These are phyloP conservation scores for Picocystis salinarum DNA, from an alignment of 139 green algal species.

Conservation along the genomic window DNA sequence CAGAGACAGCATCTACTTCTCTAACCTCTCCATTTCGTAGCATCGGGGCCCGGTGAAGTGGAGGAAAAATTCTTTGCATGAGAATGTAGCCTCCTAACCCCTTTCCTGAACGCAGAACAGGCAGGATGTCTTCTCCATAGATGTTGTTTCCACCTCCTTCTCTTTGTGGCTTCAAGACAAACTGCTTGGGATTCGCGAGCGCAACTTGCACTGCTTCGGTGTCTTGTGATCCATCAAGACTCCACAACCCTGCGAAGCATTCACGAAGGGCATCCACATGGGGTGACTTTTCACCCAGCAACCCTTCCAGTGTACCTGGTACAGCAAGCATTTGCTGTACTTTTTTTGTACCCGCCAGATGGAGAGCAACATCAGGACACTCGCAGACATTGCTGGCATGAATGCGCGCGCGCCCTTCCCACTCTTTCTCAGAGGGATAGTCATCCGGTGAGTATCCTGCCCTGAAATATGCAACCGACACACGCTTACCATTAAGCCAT, in stretches of 20 bases:
- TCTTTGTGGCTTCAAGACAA: constrained; percentile 77
- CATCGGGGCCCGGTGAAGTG: constrained; percentile 13
- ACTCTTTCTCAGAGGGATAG: constrained; percentile 63
- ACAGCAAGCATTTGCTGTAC: constrained; percentile 70
- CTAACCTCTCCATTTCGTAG: constrained; percentile 28
- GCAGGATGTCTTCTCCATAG: constrained; percentile 54
- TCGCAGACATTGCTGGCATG: constrained; percentile 56
- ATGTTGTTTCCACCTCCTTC: constrained; percentile 96
- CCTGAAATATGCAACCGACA: constrained; percentile 46
- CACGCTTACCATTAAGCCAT: not conserved
- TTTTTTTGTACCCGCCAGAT: constrained; percentile 88
- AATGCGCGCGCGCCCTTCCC: constrained; percentile 49
- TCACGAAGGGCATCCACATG: constrained; percentile 30
- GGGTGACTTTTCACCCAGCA: too few relatives aligned
- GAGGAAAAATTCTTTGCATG: constrained; percentile 87
- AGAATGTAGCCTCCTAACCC: constrained; percentile 74
- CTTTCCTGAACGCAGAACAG: constrained; percentile 19
- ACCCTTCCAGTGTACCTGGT: constrained; percentile 36
- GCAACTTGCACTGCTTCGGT: constrained; percentile 19
- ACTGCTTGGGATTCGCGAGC: constrained; percentile 43
- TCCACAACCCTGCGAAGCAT: constrained; percentile 83
- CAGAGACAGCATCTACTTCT: constrained; percentile 56
- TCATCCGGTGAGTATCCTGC: constrained; percentile 79
- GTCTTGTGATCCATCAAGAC: constrained; percentile 53
- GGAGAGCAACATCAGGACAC: constrained; percentile 69